A percentile compares a stretch with the other conserved stretches of the same genome.
Evolutionary conservation across 75 land plant genomes (phyloP).

Genomic region (Pinus tabuliformis): DNA sequence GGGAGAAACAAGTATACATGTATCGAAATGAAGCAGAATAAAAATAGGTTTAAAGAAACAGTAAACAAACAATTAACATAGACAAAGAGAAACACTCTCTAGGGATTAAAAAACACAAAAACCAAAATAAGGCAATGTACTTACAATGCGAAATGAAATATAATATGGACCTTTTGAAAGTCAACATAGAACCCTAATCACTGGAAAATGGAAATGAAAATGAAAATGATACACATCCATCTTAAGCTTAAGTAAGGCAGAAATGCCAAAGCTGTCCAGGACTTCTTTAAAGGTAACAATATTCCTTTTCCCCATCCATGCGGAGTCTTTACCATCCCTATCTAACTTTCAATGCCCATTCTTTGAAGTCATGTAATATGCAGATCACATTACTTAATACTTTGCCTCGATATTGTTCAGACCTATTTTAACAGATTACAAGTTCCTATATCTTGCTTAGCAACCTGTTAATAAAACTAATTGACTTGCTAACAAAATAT

Average conservation of each 20-base stretch:
- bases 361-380: neutral
- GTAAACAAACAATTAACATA: neutral
- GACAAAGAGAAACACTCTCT: neutral
- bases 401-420: neutral
- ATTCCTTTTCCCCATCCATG: neutral
- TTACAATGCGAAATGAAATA: neutral
- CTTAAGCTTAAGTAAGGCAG: neutral
- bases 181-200: neutral
- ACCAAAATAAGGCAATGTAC: neutral
- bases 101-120: neutral
- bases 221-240: neutral
- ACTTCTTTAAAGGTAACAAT: neutral
- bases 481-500: neutral
- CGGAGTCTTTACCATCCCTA: neutral
- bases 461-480: neutral
- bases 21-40: neutral
- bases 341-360: neutral
- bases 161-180: neutral
- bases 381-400: neutral
- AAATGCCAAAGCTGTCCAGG: neutral
- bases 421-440: neutral
- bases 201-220: neutral
- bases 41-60: neutral
- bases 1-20: neutral
- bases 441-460: neutral